phyloP scores from a whole-genome alignment of 2,329 filamentous ascomycete genomes.

The Colletotrichum navitas region DNA sequence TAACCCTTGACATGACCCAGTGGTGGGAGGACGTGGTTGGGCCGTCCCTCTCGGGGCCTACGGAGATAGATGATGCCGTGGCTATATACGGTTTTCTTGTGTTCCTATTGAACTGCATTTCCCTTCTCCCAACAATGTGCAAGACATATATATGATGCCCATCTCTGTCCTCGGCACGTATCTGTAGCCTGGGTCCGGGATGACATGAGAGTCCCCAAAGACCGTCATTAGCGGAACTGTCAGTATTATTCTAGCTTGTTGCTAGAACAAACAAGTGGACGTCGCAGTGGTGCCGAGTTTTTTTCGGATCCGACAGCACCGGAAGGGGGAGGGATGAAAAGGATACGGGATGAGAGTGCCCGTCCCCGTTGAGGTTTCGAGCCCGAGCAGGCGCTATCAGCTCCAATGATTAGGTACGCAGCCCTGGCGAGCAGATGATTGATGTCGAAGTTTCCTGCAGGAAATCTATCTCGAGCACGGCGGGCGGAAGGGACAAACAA shows the following conservation, averaged over 20 bases:
- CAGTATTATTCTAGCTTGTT: no score
- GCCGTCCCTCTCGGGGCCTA: not conserved
- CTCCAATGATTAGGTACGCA: not conserved
- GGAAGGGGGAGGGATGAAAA: not conserved
- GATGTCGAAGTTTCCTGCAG: not conserved
- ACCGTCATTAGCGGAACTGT: no score
- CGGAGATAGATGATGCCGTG: not conserved
- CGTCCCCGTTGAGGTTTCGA: not conserved
- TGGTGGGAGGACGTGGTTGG: not conserved
- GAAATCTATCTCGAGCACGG: not conserved
- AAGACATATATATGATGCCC: no score
- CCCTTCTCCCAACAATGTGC: not conserved
- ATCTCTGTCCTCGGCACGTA: not conserved
- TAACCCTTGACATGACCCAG: not conserved
- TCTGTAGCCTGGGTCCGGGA: not conserved
- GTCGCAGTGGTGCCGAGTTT: not conserved
- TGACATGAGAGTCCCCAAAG: no score
- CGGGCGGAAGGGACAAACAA: not conserved
- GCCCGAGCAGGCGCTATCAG: not conserved
- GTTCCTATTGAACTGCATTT: not conserved
- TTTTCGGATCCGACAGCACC: no score
- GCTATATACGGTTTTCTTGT: not conserved
- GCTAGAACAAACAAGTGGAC: not conserved
- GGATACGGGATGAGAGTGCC: not conserved
- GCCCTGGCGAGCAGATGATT: not conserved